A percentile compares a stretch with the other conserved stretches of the same genome.
Evolutionary conservation across 192 early-diverging fungal species (phyloP).

Genomic region (Rhizophagus prolifer): DNA sequence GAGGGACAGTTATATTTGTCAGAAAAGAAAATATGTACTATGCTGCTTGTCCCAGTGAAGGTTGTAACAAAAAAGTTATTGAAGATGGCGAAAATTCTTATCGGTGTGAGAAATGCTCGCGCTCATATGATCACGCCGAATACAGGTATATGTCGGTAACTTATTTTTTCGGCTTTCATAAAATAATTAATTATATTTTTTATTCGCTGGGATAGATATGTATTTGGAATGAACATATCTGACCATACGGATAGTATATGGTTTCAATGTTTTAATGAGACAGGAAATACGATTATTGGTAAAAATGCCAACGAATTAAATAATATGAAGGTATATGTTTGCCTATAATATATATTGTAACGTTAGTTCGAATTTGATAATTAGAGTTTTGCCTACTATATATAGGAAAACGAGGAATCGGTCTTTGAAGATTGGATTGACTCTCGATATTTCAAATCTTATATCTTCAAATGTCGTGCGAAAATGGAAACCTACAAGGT

Average conservation of each 20-base stretch:
- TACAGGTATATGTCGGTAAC: conserved; percentile 50
- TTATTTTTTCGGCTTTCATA: background rate
- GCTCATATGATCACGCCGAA: conserved; percentile 63
- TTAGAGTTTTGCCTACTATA: background rate
- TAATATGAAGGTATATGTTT: conserved; percentile 46
- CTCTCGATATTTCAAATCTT: conserved; percentile 66
- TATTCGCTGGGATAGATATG: conserved; percentile 47
- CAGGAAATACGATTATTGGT: conserved; percentile 66
- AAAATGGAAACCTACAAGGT: conserved; percentile 84
- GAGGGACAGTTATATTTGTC: conserved; percentile 74
- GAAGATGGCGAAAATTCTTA: conserved; percentile 64
- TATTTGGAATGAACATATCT: conserved; percentile 65
- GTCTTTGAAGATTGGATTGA: conserved; percentile 52
- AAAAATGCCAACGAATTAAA: conserved; percentile 68
- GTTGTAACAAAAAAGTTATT: conserved; percentile 89
- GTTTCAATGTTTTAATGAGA: conserved; percentile 87
- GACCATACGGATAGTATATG: conserved; percentile 83
- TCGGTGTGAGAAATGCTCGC: conserved; percentile 91
- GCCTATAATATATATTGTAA: conserved; percentile 6
- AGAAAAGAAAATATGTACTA: conserved; percentile 71
- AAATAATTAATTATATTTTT: background rate
- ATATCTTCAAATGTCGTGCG: conserved; percentile 72
- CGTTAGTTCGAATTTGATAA: background rate
- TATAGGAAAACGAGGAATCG: conserved; percentile 43
- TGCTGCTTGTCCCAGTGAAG: conserved; percentile 75